phyloP scores from a whole-genome alignment of 1,284 basidiomycete genomes.

The Ganoderma leucocontextum region DNA sequence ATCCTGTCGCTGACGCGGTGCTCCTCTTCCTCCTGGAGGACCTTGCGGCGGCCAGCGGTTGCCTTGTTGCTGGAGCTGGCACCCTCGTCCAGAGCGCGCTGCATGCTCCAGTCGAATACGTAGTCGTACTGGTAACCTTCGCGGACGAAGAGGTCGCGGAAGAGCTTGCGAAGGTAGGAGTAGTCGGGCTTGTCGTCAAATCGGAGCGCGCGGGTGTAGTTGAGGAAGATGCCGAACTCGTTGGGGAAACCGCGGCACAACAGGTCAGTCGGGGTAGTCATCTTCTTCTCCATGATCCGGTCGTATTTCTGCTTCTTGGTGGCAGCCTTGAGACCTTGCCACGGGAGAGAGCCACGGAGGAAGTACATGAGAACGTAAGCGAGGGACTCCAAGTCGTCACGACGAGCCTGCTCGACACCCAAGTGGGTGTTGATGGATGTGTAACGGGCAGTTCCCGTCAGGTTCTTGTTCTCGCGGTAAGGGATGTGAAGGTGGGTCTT shows the following conservation, averaged over 20 bases:
- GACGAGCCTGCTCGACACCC: conserved; percentile 96
- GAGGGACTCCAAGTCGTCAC: conserved; percentile 95
- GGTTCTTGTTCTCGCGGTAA: conserved; percentile 99
- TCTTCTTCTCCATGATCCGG: conserved; percentile 99
- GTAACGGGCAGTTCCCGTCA: conserved; percentile 98
- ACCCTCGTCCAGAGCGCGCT: conserved; percentile 75
- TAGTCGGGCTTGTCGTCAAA: conserved; percentile 99
- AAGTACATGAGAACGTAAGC: conserved; percentile 99
- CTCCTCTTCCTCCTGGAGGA: conserved; percentile 81
- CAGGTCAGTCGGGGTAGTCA: conserved; percentile 96
- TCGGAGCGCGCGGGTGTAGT: conserved; percentile 95
- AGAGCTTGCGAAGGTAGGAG: conserved; percentile 96
- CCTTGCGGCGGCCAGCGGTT: conserved; percentile 71
- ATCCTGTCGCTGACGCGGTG: conserved; percentile 81
- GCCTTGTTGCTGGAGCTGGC: conserved; percentile 66
- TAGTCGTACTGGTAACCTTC: conserved; percentile 99
- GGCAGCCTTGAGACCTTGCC: conserved; percentile 98
- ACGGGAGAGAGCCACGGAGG: conserved; percentile 94
- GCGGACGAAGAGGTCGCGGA: conserved; percentile 96
- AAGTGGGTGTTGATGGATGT: conserved; percentile 99
- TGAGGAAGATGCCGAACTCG: conserved; percentile 97
- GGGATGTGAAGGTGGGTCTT: conserved; percentile 99
- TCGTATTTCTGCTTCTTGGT: conserved; percentile 99
- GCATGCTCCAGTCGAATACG: conserved; percentile 97
- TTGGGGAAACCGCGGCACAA: conserved; percentile 97